Evolutionary conservation across 176 grass and related monocot genomes (phyloP), one percentile per base, ranked within the genome.

Genomic region (Cenchrus fungigraminus): DNA sequence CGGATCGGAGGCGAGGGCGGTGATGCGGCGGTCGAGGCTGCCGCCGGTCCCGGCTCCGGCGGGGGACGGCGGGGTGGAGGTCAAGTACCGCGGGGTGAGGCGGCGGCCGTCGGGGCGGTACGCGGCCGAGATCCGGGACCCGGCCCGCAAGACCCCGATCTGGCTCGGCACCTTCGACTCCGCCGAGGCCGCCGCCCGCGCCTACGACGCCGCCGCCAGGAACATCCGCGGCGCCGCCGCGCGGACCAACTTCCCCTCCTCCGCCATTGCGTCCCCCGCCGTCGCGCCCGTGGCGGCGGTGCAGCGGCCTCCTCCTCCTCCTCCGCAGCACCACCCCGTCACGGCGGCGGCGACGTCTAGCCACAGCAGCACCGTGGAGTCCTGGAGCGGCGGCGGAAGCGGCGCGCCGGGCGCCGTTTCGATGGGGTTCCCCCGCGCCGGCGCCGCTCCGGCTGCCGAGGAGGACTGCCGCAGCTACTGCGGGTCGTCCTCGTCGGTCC

Each of bases 121-220:
- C 85, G 94, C 94, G 56, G 94, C 91, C 47, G 94, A 94, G 89
- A 97, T 97, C 91, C 91, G 94, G 1, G 94, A 97, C 83, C 89
- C 90, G 64, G 85, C 88, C 0, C 76, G 69, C 78, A 95, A 92
- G 86, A 93, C 82, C 50, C 95, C 85, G 85, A 89, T 88, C 79
- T 91, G 88, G 88, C 92, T 94, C 12, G 88, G 88, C 71, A 94
- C 88, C 69, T 94, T 91, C 79, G 86, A 91, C 69, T 94, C 89
- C 29, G 92, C 89, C 6, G 89, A 94, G 81, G 87, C 87, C 16
- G 89, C 89, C 2, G 89, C 92, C 0, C 86, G 84, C 31, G 95
- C 95, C 47, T 97, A 97, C 95, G 95, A 94, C 86, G 67, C 83
- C 57, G 92, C 95, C 12, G 92, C 95, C 58, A 55, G 86, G 32